Evolutionary conservation across 768 basidiomycete species (phyloP).

Genomic region (Pleurotus eryngii): DNA sequence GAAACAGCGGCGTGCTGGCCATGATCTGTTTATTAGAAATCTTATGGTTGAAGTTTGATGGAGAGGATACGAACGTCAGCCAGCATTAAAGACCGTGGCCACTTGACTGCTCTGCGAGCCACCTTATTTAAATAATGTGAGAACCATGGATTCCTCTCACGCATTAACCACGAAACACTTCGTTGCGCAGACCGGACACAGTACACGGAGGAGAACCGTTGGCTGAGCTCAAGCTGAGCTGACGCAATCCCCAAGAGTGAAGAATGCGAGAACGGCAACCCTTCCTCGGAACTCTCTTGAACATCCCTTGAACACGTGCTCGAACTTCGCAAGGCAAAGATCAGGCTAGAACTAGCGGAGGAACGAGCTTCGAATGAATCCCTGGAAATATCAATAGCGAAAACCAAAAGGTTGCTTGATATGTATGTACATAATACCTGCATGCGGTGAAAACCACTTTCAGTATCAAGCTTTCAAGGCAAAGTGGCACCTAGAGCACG

Average conservation of each 20-base stretch:
- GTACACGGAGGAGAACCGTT: too few relatives aligned
- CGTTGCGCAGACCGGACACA: background rate
- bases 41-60: too few relatives aligned
- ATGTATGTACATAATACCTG: too few relatives aligned
- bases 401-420: background rate
- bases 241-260: too few relatives aligned
- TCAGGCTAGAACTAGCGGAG: conserved; percentile 6
- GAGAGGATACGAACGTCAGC: background rate
- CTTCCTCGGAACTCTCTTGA: background rate
- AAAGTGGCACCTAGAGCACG: background rate
- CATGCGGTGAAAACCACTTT: too few relatives aligned
- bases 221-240: too few relatives aligned
- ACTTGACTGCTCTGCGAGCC: background rate
- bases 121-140: too few relatives aligned
- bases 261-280: background rate
- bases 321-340: background rate
- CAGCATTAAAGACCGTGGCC: background rate
- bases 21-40: too few relatives aligned
- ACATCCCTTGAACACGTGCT: background rate
- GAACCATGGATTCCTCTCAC: background rate
- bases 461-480: background rate
- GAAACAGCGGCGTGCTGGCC: too few relatives aligned
- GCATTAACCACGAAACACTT: background rate
- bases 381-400: background rate
- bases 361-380: background rate